These are phyloP conservation scores for Penicillium sp. DNA, from an alignment of 2,329 filamentous ascomycete genomes.

Conservation along the genomic window DNA sequence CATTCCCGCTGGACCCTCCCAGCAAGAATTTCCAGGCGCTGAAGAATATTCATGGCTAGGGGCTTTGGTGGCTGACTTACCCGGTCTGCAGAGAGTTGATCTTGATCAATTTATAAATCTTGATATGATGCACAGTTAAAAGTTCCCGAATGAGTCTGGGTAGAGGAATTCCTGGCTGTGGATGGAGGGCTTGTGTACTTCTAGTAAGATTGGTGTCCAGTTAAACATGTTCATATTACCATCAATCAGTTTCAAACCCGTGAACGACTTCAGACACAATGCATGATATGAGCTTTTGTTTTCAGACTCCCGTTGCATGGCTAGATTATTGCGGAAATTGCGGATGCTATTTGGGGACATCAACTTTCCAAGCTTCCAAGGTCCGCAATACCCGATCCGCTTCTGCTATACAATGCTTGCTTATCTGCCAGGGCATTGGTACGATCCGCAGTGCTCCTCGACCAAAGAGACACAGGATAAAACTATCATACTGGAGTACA, in stretches of 20 bases:
- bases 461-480: neutral
- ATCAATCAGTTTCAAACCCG: too few relatives aligned
- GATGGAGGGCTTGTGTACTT: neutral
- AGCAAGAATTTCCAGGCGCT: constrained; percentile 19
- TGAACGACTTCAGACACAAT: too few relatives aligned
- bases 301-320: too few relatives aligned
- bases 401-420: neutral
- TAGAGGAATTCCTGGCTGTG: neutral
- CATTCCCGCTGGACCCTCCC: constrained; percentile 5
- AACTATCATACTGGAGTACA: neutral
- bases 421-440: neutral
- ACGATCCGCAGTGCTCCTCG: constrained; percentile 1
- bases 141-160: constrained; percentile 5
- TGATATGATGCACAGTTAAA: constrained; percentile 25
- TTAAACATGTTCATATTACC: too few relatives aligned
- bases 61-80: constrained; percentile 43
- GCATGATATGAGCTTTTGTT: too few relatives aligned
- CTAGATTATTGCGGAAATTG: neutral
- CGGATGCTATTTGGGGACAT: neutral
- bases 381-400: constrained; percentile 4
- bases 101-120: constrained; percentile 41
- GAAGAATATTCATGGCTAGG: constrained; percentile 41
- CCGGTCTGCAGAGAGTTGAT: constrained; percentile 41
- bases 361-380: neutral
- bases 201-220: neutral